These are phyloP conservation scores for Fonsecaea pedrosoi DNA, from an alignment of 2,329 filamentous ascomycete species.

Conservation along the genomic window DNA sequence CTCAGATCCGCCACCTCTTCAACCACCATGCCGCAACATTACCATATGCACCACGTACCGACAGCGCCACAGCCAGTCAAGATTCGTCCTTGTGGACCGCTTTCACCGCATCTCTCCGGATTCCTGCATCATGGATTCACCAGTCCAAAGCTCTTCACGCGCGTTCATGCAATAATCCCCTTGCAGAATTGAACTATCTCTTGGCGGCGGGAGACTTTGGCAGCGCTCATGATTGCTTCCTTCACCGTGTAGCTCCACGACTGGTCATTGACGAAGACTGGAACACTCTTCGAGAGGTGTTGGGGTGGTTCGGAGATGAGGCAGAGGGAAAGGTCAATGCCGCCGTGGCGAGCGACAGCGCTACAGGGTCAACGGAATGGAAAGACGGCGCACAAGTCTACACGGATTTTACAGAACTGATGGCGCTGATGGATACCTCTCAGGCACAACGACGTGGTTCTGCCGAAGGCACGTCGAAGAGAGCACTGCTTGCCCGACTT, in stretches of 20 bases:
- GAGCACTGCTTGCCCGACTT: slow-evolving; percentile 49
- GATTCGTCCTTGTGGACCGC: slow-evolving; percentile 57
- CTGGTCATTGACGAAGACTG: slow-evolving; percentile 85
- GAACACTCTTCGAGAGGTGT: slow-evolving; percentile 69
- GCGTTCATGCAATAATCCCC: slow-evolving; percentile 70
- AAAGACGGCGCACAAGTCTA: slow-evolving; percentile 90
- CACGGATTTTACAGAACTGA: slow-evolving; percentile 63
- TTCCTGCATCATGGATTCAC: slow-evolving; percentile 83
- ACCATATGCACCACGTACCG: slow-evolving; percentile 56
- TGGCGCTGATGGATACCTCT: slow-evolving; percentile 49
- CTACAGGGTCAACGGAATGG: slow-evolving; percentile 57
- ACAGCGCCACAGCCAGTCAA: slow-evolving; percentile 7
- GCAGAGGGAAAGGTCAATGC: slow-evolving; percentile 45
- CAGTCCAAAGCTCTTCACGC: slow-evolving; percentile 84
- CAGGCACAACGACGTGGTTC: slow-evolving; percentile 43
- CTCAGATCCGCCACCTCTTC: slow-evolving; percentile 74
- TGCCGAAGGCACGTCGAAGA: slow-evolving; percentile 44
- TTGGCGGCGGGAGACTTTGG: slow-evolving; percentile 76
- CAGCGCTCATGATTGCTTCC: slow-evolving; percentile 84
- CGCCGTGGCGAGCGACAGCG: background rate
- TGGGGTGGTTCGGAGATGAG: slow-evolving; percentile 71
- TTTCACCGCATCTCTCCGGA: slow-evolving; percentile 68
- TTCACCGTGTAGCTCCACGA: slow-evolving; percentile 78
- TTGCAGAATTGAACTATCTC: slow-evolving; percentile 77
- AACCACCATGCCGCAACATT: slow-evolving; percentile 73